These are phyloP conservation scores for Tilletia caries DNA, from an alignment of 1,284 basidiomycete species.

Conservation along the genomic window DNA sequence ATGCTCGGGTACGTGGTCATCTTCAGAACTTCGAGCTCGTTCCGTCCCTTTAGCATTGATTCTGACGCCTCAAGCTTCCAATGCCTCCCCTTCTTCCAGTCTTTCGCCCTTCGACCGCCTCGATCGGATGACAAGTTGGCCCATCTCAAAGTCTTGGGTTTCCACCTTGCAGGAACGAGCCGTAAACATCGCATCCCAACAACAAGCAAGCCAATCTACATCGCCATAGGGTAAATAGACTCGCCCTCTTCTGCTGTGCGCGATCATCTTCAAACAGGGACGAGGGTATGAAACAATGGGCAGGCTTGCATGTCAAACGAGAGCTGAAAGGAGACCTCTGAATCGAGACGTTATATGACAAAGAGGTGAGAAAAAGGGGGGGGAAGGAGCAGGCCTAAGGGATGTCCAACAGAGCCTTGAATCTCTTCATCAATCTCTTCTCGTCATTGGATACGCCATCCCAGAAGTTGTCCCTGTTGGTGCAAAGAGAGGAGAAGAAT, in stretches of 20 bases:
- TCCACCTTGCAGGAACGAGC: neutral
- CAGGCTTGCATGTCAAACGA: no score
- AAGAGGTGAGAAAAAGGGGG: neutral
- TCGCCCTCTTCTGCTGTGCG: neutral
- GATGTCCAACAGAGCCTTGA: conserved; percentile 73
- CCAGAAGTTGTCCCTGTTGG: conserved; percentile 73
- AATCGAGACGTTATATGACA: neutral
- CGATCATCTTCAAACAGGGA: no score
- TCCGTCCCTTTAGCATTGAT: no score
- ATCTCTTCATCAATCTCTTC: conserved; percentile 85
- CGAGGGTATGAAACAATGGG: no score
- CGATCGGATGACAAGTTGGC: neutral
- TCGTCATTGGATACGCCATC: conserved; percentile 85
- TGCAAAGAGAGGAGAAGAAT: neutral
- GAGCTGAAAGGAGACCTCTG: no score
- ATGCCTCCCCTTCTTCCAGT: neutral
- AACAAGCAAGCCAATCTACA: neutral
- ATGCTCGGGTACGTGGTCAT: neutral
- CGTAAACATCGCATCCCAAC: no score
- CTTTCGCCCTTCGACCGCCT: neutral
- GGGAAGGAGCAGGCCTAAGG: conserved; percentile 23
- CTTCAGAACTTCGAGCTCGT: no score
- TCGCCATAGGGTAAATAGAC: neutral
- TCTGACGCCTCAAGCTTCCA: no score
- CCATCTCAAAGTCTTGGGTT: neutral